Conservation (phyloP, 1,139 yeast species). For the Geotrichum reessii region DNA sequence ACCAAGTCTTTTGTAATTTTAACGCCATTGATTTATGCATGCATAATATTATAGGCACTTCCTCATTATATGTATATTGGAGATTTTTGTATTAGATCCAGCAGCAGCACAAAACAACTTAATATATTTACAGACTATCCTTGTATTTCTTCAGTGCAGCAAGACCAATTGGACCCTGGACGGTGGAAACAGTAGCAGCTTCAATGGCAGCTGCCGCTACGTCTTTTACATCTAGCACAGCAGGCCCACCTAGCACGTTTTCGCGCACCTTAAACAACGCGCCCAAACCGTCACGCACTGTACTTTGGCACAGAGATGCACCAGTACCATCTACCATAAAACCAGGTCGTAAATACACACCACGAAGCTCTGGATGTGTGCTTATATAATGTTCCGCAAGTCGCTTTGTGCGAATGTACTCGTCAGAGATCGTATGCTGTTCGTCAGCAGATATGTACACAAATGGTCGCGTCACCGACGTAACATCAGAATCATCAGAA, state of each 20-base stretch:
- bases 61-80: neutral
- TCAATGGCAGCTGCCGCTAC: slow-evolving; percentile 59
- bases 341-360: slow-evolving; percentile 71
- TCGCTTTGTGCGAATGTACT: slow-evolving; percentile 69
- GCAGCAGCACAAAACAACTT: neutral
- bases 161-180: slow-evolving; percentile 54
- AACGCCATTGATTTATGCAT: neutral
- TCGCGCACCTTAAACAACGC: slow-evolving; percentile 17
- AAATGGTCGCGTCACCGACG: slow-evolving; percentile 39
- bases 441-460: slow-evolving; percentile 79
- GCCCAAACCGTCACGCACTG: slow-evolving; percentile 23
- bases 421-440: slow-evolving; percentile 62
- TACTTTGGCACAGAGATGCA: neutral
- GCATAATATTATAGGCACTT: neutral
- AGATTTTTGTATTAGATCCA: neutral
- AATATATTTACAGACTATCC: neutral
- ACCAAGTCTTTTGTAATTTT: neutral
- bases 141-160: slow-evolving; percentile 38
- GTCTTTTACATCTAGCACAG: slow-evolving; percentile 60
- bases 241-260: slow-evolving; percentile 32
- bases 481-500: neutral
- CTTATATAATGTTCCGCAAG: slow-evolving; percentile 61
- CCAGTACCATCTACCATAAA: slow-evolving; percentile 59
- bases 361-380: slow-evolving; percentile 41
- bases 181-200: slow-evolving; percentile 46